Conservation (phyloP, 345 rosid genomes). For the Brassica juncea region DNA sequence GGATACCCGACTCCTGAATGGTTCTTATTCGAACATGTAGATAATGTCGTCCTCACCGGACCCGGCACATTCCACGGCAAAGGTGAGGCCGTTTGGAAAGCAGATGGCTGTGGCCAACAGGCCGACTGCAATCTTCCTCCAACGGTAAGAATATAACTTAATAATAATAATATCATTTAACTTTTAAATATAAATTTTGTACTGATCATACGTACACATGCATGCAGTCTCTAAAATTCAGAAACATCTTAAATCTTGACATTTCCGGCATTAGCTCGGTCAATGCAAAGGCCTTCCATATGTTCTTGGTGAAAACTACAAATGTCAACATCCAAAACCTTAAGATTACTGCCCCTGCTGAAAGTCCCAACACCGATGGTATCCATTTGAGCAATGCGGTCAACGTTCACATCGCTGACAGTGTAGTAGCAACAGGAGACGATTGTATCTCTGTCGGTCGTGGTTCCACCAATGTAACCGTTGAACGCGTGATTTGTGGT, state of each 20-base stretch:
- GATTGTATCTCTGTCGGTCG: slow-evolving; percentile 43
- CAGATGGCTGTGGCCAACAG: slow-evolving; percentile 42
- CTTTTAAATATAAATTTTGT: neutral
- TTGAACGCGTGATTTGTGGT: slow-evolving; percentile 31
- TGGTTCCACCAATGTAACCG: slow-evolving; percentile 37
- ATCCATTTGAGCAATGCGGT: slow-evolving; percentile 42
- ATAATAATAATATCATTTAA: neutral
- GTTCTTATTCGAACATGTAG: slow-evolving; percentile 50
- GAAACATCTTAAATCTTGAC: slow-evolving; percentile 34
- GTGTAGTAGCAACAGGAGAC: slow-evolving; percentile 37
- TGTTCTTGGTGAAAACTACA: slow-evolving; percentile 37
- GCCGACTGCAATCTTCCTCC: slow-evolving; percentile 47
- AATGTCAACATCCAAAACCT: slow-evolving; percentile 35
- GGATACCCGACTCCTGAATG: slow-evolving; percentile 42
- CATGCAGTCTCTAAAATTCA: slow-evolving; percentile 52
- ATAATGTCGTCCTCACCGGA: slow-evolving; percentile 51
- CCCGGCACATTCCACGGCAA: slow-evolving; percentile 62
- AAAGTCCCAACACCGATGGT: slow-evolving; percentile 51
- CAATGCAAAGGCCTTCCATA: slow-evolving; percentile 62
- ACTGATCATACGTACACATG: neutral
- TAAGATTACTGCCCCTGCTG: slow-evolving; percentile 52
- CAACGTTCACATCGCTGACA: slow-evolving; percentile 27
- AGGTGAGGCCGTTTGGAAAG: slow-evolving; percentile 50
- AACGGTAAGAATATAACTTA: slow-evolving; percentile 36
- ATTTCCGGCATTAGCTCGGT: slow-evolving; percentile 44